A percentile compares a stretch with the other conserved stretches of the same genome.
These are phyloP conservation scores for Tetracladium marchalianum DNA, from an alignment of 495 filamentous ascomycete species.

Conservation along the genomic window DNA sequence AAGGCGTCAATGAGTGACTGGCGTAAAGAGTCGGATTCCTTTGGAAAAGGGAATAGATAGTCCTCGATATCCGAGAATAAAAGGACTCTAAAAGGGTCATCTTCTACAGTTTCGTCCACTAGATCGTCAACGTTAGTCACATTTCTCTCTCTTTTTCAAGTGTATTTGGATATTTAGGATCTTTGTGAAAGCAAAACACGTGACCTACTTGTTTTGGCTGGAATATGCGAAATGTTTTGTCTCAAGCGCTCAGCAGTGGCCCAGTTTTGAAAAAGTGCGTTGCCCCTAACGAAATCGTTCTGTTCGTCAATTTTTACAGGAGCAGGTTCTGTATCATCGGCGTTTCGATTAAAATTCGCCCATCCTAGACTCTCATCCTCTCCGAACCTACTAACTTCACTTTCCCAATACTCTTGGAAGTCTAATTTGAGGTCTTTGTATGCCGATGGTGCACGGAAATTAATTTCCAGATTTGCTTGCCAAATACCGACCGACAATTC, in stretches of 20 bases:
- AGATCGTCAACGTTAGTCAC: slow-evolving; percentile 30
- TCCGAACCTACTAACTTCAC: slow-evolving; percentile 70
- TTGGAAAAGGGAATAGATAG: slow-evolving; percentile 45
- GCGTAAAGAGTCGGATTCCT: slow-evolving; percentile 21
- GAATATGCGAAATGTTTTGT: slow-evolving; percentile 38
- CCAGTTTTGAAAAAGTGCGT: slow-evolving; percentile 44
- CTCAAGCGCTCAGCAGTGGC: slow-evolving; percentile 44
- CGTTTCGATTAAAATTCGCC: slow-evolving; percentile 38
- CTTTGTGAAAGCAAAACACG: too few relatives aligned
- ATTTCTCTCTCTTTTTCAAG: too few relatives aligned
- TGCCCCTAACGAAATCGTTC: slow-evolving; percentile 20
- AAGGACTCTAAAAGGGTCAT: slow-evolving; percentile 67
- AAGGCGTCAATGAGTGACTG: slow-evolving; percentile 52
- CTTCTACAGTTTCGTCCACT: slow-evolving; percentile 49
- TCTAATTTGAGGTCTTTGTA: slow-evolving; percentile 3
- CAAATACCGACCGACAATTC: slow-evolving; percentile 72
- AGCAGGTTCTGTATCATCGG: slow-evolving; percentile 24
- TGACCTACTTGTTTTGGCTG: slow-evolving; percentile 41
- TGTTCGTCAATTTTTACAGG: slow-evolving; percentile 21
- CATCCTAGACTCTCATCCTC: slow-evolving; percentile 66
- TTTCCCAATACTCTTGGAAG: slow-evolving; percentile 67
- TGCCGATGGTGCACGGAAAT: slow-evolving; percentile 44
- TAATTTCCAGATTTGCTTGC: slow-evolving; percentile 74
- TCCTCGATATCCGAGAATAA: slow-evolving; percentile 67
- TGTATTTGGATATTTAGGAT: too few relatives aligned